Conservation (phyloP, 2,329 filamentous ascomycete genomes). For the Sphaceloma murrayae region DNA sequence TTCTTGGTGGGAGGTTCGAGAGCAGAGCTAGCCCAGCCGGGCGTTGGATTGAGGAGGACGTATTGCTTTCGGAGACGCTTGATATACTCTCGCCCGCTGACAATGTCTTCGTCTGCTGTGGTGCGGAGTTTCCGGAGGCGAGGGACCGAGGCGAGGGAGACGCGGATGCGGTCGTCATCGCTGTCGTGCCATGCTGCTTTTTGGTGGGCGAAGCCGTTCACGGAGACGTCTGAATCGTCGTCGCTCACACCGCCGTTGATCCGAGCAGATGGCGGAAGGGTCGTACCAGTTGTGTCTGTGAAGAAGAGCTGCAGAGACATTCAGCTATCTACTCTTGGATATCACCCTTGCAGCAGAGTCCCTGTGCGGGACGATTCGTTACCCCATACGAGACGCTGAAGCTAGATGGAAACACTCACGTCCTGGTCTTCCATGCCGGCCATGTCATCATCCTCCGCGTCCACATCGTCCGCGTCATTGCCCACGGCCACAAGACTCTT, state of each 20-base stretch:
- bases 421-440: conserved; percentile 63
- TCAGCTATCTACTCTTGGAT: conserved; percentile 10
- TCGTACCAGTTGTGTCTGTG: conserved; percentile 57
- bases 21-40: conserved; percentile 50
- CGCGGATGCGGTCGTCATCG: conserved; percentile 77
- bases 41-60: conserved; percentile 50
- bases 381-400: neutral
- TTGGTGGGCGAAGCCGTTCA: conserved; percentile 42
- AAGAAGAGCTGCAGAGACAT: conserved; percentile 69
- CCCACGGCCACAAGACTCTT: neutral
- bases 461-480: conserved; percentile 3
- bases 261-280: conserved; percentile 27
- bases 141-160: conserved; percentile 69
- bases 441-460: conserved; percentile 16
- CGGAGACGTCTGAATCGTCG: conserved; percentile 32
- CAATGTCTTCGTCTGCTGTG: conserved; percentile 72
- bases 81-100: conserved; percentile 79
- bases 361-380: no score
- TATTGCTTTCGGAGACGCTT: conserved; percentile 66
- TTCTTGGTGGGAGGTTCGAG: conserved; percentile 38
- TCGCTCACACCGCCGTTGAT: conserved; percentile 34
- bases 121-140: conserved; percentile 74
- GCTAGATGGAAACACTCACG: conserved; percentile 11
- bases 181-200: conserved; percentile 96
- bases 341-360: neutral